Evolutionary conservation across 768 basidiomycete species (phyloP).

Genomic region (Lactifluus rugatus): DNA sequence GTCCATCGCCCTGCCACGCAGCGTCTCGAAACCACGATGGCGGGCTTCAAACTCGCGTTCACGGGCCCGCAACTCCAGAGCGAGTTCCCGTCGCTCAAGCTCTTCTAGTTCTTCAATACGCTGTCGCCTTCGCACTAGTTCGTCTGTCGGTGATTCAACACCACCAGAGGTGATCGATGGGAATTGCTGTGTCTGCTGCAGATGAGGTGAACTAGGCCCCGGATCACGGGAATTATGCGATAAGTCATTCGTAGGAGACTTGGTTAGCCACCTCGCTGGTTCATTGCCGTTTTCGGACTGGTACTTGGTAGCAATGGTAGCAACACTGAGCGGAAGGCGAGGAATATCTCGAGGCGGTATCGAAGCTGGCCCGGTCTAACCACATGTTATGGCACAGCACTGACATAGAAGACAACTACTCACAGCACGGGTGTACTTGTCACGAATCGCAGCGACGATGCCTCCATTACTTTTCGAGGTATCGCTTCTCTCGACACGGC

Average conservation of each 20-base stretch:
- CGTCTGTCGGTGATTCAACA: slow-evolving; percentile 20
- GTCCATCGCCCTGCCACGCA: slow-evolving; percentile 24
- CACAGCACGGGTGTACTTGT: slow-evolving; percentile 50
- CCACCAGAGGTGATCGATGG: neutral
- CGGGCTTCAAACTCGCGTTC: slow-evolving; percentile 25
- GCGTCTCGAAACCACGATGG: slow-evolving; percentile 26
- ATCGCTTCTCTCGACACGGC: slow-evolving; percentile 39
- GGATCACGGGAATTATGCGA: slow-evolving; percentile 9
- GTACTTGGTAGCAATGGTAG: slow-evolving; percentile 54
- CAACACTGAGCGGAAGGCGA: slow-evolving; percentile 53
- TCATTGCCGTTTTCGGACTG: slow-evolving; percentile 9
- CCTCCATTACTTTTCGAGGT: slow-evolving; percentile 45
- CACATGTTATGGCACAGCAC: neutral
- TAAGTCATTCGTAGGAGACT: slow-evolving; percentile 4
- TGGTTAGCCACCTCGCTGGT: neutral
- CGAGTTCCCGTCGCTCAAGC: slow-evolving; percentile 45
- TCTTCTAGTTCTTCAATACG: slow-evolving; percentile 44
- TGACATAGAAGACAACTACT: slow-evolving; percentile 21
- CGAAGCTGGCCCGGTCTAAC: slow-evolving; percentile 41
- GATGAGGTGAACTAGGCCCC: slow-evolving; percentile 7
- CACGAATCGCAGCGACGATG: slow-evolving; percentile 61
- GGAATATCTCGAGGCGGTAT: slow-evolving; percentile 54
- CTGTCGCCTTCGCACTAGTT: slow-evolving; percentile 30
- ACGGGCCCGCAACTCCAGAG: slow-evolving; percentile 42
- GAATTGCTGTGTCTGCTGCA: slow-evolving; percentile 9